Percentiles rank a stretch among this genome's conserved stretches.
phyloP scores from a whole-genome alignment of 2,329 filamentous ascomycete species.

The Verruconis gallopava region DNA sequence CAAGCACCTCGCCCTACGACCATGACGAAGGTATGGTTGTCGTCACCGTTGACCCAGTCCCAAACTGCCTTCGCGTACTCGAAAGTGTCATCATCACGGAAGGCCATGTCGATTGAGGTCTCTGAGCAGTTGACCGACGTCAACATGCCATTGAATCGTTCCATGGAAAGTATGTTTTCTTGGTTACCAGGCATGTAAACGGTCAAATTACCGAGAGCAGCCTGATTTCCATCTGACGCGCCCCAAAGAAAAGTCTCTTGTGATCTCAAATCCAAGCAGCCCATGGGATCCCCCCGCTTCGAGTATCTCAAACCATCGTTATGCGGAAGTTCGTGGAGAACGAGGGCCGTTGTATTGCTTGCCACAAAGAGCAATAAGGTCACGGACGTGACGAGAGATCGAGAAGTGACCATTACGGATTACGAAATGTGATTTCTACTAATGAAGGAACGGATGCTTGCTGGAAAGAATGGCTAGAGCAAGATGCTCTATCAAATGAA shows the following conservation, averaged over 20 bases:
- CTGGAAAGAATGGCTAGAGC: background rate
- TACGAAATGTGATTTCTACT: background rate
- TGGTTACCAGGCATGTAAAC: conserved; percentile 13
- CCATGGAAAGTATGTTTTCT: conserved; percentile 17
- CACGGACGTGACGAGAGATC: background rate
- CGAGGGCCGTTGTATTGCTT: background rate
- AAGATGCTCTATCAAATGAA: no score
- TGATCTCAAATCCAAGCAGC: conserved; percentile 11
- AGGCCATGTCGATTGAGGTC: conserved; percentile 13
- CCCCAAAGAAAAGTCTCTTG: conserved; percentile 16
- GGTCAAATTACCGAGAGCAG: conserved; percentile 14
- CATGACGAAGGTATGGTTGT: conserved; percentile 17
- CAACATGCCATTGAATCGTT: conserved; percentile 16
- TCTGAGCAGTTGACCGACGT: conserved; percentile 12
- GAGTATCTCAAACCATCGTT: background rate
- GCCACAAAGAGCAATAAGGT: background rate
- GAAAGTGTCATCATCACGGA: conserved; percentile 14
- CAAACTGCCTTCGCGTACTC: conserved; percentile 12
- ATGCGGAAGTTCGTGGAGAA: conserved; percentile 7
- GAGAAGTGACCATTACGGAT: background rate
- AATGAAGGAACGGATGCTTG: background rate
- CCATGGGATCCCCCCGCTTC: conserved; percentile 1
- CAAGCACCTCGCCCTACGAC: conserved; percentile 15
- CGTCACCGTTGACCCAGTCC: conserved; percentile 16
- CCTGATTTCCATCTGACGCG: conserved; percentile 6